Evolutionary conservation across 768 basidiomycete species (phyloP).

Genomic region (Panus rudis): DNA sequence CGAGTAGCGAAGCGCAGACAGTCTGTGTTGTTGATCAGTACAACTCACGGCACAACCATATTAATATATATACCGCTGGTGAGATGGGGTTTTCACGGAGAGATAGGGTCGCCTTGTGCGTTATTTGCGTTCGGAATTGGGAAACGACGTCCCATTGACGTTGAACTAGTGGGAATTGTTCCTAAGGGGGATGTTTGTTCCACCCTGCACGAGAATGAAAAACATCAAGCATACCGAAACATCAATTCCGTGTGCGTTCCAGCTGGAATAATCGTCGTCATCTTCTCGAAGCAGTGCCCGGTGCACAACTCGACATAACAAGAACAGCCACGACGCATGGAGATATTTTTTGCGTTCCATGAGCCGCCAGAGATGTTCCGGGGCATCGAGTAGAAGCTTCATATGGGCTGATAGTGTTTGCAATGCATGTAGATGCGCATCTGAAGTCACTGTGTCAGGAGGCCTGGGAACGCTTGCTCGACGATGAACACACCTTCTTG

Average conservation of each 20-base stretch:
- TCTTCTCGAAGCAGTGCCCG: slow-evolving; percentile 61
- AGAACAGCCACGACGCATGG: slow-evolving; percentile 82
- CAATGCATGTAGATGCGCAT: slow-evolving; percentile 58
- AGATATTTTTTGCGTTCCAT: slow-evolving; percentile 76
- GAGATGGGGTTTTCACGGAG: slow-evolving; percentile 55
- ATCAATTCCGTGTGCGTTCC: slow-evolving; percentile 54
- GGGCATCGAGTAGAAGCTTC: slow-evolving; percentile 86
- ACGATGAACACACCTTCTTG: slow-evolving; percentile 35
- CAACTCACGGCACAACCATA: background rate
- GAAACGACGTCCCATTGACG: slow-evolving; percentile 91
- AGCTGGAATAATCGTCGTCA: slow-evolving; percentile 54
- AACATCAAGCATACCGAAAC: slow-evolving; percentile 41
- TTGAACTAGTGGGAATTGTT: slow-evolving; percentile 82
- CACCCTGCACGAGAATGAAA: background rate
- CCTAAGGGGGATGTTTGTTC: slow-evolving; percentile 33
- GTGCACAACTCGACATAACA: slow-evolving; percentile 80
- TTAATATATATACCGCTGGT: slow-evolving; percentile 36
- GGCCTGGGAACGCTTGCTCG: background rate
- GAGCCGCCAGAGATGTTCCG: slow-evolving; percentile 86
- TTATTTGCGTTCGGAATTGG: slow-evolving; percentile 83
- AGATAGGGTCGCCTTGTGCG: slow-evolving; percentile 80
- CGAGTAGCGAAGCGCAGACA: slow-evolving; percentile 69
- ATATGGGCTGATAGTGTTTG: slow-evolving; percentile 82
- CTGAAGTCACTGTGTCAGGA: slow-evolving; percentile 28
- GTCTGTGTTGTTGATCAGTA: slow-evolving; percentile 36